Percentiles rank a stretch among this genome's conserved stretches.
Conservation (phyloP, 768 basidiomycete genomes). For the Macrocybe gigantea region DNA sequence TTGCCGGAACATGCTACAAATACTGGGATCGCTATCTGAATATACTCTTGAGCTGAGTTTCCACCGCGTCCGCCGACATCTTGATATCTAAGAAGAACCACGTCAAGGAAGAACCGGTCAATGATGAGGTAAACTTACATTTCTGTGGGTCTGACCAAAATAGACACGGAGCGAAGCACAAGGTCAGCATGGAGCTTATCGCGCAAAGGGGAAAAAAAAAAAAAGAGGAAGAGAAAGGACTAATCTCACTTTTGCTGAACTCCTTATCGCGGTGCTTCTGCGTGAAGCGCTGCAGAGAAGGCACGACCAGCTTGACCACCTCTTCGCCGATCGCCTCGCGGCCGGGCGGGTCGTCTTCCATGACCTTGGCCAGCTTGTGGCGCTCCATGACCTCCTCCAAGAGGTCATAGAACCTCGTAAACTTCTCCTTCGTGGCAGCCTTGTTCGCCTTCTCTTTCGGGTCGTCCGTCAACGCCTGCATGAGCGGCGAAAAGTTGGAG, state of each 20-base stretch:
- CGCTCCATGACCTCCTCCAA: conserved; percentile 77
- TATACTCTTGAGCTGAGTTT: conserved; percentile 59
- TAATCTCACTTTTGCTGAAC: conserved; percentile 70
- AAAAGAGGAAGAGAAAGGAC: conserved; percentile 4
- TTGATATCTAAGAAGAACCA: conserved; percentile 59
- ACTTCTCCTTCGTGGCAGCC: conserved; percentile 73
- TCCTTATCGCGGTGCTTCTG: conserved; percentile 77
- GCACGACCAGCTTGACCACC: conserved; percentile 70
- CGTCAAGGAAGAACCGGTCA: conserved; percentile 7
- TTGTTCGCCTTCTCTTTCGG: conserved; percentile 54
- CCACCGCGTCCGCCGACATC: conserved; percentile 67
- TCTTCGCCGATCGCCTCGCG: conserved; percentile 63
- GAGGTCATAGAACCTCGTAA: conserved; percentile 75
- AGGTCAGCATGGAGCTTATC: no score
- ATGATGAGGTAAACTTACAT: conserved; percentile 36
- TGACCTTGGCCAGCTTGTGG: conserved; percentile 60
- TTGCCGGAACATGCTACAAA: not conserved
- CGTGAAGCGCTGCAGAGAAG: conserved; percentile 66
- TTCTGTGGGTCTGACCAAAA: conserved; percentile 57
- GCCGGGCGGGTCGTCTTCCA: conserved; percentile 65
- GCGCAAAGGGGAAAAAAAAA: not conserved
- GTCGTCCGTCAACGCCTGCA: conserved; percentile 62
- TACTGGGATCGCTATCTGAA: conserved; percentile 31
- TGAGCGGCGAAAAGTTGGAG: conserved; percentile 71
- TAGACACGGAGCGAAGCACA: conserved; percentile 1